phyloP scores from a whole-genome alignment of 2,329 filamentous ascomycete species.

The Paracorniculantispora psalliotae region DNA sequence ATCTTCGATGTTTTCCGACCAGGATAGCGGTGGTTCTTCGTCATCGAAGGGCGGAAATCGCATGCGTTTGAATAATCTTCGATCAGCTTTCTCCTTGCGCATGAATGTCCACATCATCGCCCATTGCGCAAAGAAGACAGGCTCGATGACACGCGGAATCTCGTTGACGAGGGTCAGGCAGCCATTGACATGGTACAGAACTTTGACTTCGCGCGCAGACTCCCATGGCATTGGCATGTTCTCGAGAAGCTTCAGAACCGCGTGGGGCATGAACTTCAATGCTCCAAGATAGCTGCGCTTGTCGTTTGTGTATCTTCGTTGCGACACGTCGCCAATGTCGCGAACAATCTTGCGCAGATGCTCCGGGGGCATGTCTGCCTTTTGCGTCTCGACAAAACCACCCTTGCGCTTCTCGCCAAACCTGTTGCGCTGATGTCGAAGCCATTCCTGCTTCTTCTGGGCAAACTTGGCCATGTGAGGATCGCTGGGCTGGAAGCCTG shows the following conservation, averaged over 20 bases:
- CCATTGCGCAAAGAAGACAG: conserved; percentile 97
- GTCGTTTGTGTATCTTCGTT: conserved; percentile 98
- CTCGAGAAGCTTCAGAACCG: conserved; percentile 91
- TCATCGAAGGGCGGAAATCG: conserved; percentile 98
- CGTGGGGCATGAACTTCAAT: conserved; percentile 98
- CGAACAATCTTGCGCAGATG: conserved; percentile 97
- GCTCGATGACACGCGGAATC: conserved; percentile 92
- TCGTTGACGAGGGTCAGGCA: conserved; percentile 97
- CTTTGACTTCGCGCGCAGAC: conserved; percentile 91
- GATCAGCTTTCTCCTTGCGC: conserved; percentile 95
- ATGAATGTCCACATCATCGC: conserved; percentile 99
- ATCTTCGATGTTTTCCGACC: conserved; percentile 98
- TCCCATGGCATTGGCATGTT: conserved; percentile 99
- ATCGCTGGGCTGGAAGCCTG: conserved; percentile 74
- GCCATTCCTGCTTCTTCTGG: conserved; percentile 99
- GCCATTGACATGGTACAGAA: conserved; percentile 96
- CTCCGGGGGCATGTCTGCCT: conserved; percentile 97
- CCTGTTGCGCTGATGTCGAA: conserved; percentile 81
- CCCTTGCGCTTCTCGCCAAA: conserved; percentile 97
- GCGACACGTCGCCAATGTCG: conserved; percentile 97
- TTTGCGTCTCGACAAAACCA: conserved; percentile 95
- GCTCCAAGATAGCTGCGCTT: conserved; percentile 97
- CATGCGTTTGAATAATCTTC: conserved; percentile 97
- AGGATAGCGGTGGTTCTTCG: conserved; percentile 93
- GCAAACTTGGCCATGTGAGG: conserved; percentile 90